phyloP scores from a whole-genome alignment of 2,329 filamentous ascomycete species.

The Colletotrichum truncatum region DNA sequence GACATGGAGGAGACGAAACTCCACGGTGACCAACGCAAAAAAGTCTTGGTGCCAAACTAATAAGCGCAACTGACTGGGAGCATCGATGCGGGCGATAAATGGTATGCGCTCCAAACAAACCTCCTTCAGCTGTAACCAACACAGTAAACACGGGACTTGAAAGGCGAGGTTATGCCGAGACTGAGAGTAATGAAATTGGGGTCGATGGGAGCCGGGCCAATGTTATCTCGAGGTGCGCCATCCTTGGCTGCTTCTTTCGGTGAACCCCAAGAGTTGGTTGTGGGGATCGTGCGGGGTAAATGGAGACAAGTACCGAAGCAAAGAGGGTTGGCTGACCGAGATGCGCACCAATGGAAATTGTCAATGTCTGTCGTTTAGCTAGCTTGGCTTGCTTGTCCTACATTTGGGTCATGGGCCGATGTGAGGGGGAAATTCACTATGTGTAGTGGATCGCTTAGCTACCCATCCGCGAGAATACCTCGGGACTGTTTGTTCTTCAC shows the following conservation, averaged over 20 bases:
- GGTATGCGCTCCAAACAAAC: slow-evolving; percentile 27
- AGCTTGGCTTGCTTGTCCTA: not conserved
- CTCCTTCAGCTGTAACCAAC: too few relatives aligned
- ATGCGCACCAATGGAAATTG: slow-evolving; percentile 23
- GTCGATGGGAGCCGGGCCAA: slow-evolving; percentile 17
- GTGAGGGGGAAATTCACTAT: too few relatives aligned
- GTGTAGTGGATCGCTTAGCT: not conserved
- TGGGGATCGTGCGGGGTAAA: slow-evolving; percentile 22
- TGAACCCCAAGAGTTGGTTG: not conserved
- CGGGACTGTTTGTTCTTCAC: not conserved
- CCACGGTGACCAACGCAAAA: not conserved
- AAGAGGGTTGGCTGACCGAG: not conserved
- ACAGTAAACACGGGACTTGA: not conserved
- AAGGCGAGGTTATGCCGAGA: slow-evolving; percentile 12
- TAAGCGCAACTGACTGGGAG: not conserved
- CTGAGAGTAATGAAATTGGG: not conserved
- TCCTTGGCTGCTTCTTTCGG: not conserved
- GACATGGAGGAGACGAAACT: not conserved
- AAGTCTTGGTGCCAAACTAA: not conserved
- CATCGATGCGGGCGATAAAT: not conserved
- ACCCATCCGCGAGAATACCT: not conserved
- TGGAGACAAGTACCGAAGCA: slow-evolving; percentile 2
- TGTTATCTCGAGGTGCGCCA: slow-evolving; percentile 18
- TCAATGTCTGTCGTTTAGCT: not conserved
- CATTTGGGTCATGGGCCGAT: not conserved